Percentiles rank a stretch among this genome's conserved stretches.
Conservation (phyloP, 1,139 yeast genomes). For the Saccharomyces hybrid region DNA sequence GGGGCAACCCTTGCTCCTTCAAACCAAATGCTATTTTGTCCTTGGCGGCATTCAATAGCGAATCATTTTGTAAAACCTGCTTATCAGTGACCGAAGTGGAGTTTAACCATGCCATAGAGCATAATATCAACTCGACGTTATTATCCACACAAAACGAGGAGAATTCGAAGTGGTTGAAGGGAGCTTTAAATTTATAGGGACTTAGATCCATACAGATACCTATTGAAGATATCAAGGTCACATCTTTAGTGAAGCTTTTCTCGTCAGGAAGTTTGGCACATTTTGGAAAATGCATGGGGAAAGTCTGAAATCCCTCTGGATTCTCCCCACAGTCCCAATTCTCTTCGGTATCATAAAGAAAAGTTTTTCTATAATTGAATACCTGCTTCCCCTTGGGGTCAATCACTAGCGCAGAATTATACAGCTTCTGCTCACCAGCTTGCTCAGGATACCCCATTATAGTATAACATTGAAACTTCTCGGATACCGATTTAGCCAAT, state of each 20-base stretch:
- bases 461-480: slow-evolving; percentile 52
- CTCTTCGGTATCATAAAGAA: slow-evolving; percentile 73
- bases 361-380: slow-evolving; percentile 69
- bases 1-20: slow-evolving; percentile 15
- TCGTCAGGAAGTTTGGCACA: slow-evolving; percentile 7
- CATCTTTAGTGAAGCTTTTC: slow-evolving; percentile 14
- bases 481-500: slow-evolving; percentile 53
- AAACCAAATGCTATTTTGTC: slow-evolving; percentile 13
- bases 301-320: slow-evolving; percentile 45
- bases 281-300: slow-evolving; percentile 16
- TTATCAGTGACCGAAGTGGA: slow-evolving; percentile 35
- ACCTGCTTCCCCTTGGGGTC: slow-evolving; percentile 51
- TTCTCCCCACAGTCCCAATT: slow-evolving; percentile 74
- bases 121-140: slow-evolving; percentile 48
- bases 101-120: slow-evolving; percentile 88
- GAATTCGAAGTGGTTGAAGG: slow-evolving; percentile 69
- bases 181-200: slow-evolving; percentile 77
- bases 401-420: slow-evolving; percentile 67
- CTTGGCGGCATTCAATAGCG: slow-evolving; percentile 8
- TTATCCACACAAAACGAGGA: slow-evolving; percentile 46
- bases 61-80: slow-evolving; percentile 8
- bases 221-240: slow-evolving; percentile 42
- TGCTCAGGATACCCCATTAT: slow-evolving; percentile 78
- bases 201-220: slow-evolving; percentile 96
- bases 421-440: slow-evolving; percentile 35